A percentile compares a stretch with the other conserved stretches of the same genome.
Evolutionary conservation across 306 rosid species (phyloP).

Genomic region (Cucurbita moschata): DNA sequence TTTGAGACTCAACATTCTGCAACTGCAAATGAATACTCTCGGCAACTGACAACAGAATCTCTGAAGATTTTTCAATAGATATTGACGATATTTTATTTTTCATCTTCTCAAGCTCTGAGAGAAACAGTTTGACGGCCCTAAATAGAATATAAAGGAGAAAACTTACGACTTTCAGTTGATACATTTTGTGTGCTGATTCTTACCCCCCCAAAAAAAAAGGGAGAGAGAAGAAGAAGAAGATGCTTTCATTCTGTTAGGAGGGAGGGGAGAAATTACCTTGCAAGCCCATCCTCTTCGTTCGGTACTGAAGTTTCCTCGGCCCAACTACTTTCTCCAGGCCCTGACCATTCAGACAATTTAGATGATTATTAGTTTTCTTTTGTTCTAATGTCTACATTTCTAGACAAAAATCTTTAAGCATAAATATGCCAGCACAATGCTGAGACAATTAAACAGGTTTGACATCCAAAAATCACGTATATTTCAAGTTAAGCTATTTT

Average conservation of each 20-base stretch:
- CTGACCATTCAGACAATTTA: slow-evolving; percentile 20
- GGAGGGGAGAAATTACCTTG: slow-evolving; percentile 36
- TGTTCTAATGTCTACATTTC: background rate
- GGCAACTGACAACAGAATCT: slow-evolving; percentile 55
- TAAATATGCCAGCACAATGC: background rate
- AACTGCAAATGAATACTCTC: slow-evolving; percentile 51
- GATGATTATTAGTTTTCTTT: background rate
- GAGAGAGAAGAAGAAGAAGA: background rate
- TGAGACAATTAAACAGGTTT: background rate
- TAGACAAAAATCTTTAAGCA: background rate
- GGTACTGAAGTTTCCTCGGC: slow-evolving; percentile 34
- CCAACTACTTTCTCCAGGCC: slow-evolving; percentile 38
- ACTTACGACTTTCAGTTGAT: slow-evolving; percentile 1
- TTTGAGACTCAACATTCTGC: slow-evolving; percentile 65
- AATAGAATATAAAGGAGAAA: background rate
- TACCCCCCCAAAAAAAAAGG: no score
- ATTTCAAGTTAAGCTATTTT: background rate
- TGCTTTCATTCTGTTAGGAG: background rate
- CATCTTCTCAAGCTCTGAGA: slow-evolving; percentile 46
- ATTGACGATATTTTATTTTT: slow-evolving; percentile 53
- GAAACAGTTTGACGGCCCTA: slow-evolving; percentile 68
- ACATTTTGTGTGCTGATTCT: background rate
- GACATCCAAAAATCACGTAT: background rate
- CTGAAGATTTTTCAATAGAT: slow-evolving; percentile 51
- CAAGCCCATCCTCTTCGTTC: slow-evolving; percentile 51